These are phyloP conservation scores for Acacia crassicarpa DNA, from an alignment of 306 rosid genomes.

Conservation along the genomic window DNA sequence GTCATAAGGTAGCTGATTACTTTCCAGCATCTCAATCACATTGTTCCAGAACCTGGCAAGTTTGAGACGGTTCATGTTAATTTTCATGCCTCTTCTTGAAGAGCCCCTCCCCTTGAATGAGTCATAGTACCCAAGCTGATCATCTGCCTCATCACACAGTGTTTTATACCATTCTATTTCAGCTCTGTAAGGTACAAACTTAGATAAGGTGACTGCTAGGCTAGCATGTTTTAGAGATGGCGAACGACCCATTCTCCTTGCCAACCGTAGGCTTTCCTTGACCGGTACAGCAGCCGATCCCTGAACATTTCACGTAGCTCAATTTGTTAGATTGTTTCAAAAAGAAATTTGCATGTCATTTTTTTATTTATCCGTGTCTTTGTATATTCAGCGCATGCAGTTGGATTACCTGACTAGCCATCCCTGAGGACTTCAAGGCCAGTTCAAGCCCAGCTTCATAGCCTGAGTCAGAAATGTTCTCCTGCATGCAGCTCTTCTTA, in stretches of 20 bases:
- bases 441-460: constrained; percentile 77
- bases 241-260: constrained; percentile 64
- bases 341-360: not conserved
- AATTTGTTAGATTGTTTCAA: constrained; percentile 6
- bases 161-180: constrained; percentile 82
- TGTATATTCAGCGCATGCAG: not conserved
- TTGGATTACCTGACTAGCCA: constrained; percentile 57
- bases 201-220: constrained; percentile 61
- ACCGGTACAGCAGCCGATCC: constrained; percentile 42
- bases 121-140: constrained; percentile 76
- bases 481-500: constrained; percentile 38
- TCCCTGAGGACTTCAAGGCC: constrained; percentile 69
- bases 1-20: constrained; percentile 59
- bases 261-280: constrained; percentile 64
- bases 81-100: constrained; percentile 44
- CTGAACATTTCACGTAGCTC: constrained; percentile 40
- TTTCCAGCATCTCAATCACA: constrained; percentile 60
- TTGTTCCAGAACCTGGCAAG: constrained; percentile 73
- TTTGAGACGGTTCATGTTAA: constrained; percentile 61
- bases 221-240: constrained; percentile 60
- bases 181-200: constrained; percentile 65
- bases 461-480: constrained; percentile 56
- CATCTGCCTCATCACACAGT: constrained; percentile 53
- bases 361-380: not conserved
- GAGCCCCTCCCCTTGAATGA: constrained; percentile 60